Base-by-base conservation (phyloP, 306 rosid species). In the Crotalaria pallida region DNA sequence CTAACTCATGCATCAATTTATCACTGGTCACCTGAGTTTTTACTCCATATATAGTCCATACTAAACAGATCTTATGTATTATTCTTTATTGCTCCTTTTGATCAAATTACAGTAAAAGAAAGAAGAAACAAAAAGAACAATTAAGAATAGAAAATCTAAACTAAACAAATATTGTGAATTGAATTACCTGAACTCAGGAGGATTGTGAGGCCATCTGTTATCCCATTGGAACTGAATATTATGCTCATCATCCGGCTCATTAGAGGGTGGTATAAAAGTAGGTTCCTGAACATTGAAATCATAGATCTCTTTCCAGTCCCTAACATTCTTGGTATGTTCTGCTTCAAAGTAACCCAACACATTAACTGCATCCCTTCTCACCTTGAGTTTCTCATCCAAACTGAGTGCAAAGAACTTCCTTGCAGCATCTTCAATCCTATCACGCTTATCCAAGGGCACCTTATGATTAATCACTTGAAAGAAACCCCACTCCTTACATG, bases 241-340 rank as follows among this genome's bases (percentile, higher is more conserved):
- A 62, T 49, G 47, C 0, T 78, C 86, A 57, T 79, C 75, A 50
- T 31, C 66, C 4, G 65, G 58, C 0, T 21, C 18, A 13, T 24
- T 61, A 0, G 86, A 82, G 22, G 87, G 87, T 1, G 96, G 88
- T 9, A 89, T 23, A 24, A 75, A 45, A 21, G 86, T 84, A 3
- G 67, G 82, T 65, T 89, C 85, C 21, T 79, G 79, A 11, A 85
- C 90, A 84, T 81, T 72, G 67, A 79, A 92, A 82, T 92, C 97
- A 79, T 87, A 92, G 12, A 89, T 86, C 60, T 89, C 97, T 76
- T 92, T 92, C 97, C 97, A 92, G 18, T 92, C 96, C 69, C 90
- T 92, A 6, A 92, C 92, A 55, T 92, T 85, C 36, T 92, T 89
- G 0, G 96, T 92, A 72, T 85, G 67, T 73, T 91, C 97, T 24